Evolutionary conservation across 2,329 filamentous ascomycete species (phyloP).

Genomic region (Colletotrichum melonis): DNA sequence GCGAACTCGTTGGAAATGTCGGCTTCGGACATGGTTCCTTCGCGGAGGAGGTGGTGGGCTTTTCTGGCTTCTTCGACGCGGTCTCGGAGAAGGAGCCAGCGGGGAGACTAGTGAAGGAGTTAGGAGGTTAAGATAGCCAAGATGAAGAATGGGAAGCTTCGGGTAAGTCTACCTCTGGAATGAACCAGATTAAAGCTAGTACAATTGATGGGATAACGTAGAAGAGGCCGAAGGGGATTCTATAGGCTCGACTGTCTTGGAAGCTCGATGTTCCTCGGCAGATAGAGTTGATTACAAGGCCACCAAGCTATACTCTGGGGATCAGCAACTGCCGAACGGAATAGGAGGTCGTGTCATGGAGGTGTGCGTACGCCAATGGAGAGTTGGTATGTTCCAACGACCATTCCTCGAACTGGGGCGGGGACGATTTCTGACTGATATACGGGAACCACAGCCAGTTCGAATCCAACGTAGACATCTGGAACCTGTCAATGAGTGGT

Average conservation of each 20-base stretch:
- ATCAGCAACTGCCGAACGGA: too few relatives aligned
- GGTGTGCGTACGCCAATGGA: slow-evolving; percentile 38
- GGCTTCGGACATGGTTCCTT: slow-evolving; percentile 35
- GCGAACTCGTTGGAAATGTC: slow-evolving; percentile 40
- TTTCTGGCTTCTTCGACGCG: slow-evolving; percentile 44
- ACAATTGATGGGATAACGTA: slow-evolving; percentile 47
- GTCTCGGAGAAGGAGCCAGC: slow-evolving; percentile 44
- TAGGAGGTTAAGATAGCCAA: not conserved
- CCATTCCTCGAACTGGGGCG: slow-evolving; percentile 43
- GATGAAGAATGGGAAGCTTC: not conserved
- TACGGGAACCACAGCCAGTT: slow-evolving; percentile 50
- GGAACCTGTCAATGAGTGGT: not conserved
- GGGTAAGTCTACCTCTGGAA: slow-evolving; percentile 39
- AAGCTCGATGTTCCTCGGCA: slow-evolving; percentile 45
- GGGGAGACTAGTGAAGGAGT: slow-evolving; percentile 39
- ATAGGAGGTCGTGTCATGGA: not conserved
- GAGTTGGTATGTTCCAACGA: slow-evolving; percentile 49
- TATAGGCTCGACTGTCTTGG: slow-evolving; percentile 44
- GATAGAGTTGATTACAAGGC: slow-evolving; percentile 43
- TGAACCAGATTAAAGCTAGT: slow-evolving; percentile 40
- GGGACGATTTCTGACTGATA: slow-evolving; percentile 51
- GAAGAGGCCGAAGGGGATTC: slow-evolving; percentile 49
- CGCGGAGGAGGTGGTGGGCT: slow-evolving; percentile 40
- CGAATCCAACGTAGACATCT: slow-evolving; percentile 52
- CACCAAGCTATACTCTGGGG: slow-evolving; percentile 28